Percentiles rank a stretch among this genome's conserved stretches.
Evolutionary conservation across 2,329 filamentous ascomycete genomes (phyloP).

Genomic region (Pyricularia grisea): DNA sequence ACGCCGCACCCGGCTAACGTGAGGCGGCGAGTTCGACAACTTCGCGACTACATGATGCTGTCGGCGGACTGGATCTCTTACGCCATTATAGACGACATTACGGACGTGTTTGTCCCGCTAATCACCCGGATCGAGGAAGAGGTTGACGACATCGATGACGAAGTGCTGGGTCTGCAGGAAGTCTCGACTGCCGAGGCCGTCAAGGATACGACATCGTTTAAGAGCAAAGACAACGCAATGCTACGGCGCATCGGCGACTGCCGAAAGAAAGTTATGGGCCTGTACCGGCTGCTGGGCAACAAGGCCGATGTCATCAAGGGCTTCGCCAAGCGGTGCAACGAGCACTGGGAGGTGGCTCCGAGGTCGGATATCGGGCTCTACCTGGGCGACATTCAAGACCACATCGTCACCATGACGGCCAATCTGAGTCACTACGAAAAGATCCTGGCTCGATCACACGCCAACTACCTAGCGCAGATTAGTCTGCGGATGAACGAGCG

Average conservation of each 20-base stretch:
- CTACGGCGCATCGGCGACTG: conserved; percentile 86
- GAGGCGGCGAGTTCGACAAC: conserved; percentile 80
- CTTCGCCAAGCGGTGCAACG: conserved; percentile 95
- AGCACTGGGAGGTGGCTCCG: conserved; percentile 94
- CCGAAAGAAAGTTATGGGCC: conserved; percentile 92
- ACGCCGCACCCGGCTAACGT: conserved; percentile 96
- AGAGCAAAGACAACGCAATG: conserved; percentile 53
- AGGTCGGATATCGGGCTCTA: conserved; percentile 96
- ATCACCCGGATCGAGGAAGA: conserved; percentile 93
- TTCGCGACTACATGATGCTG: conserved; percentile 87
- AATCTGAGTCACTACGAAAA: conserved; percentile 96
- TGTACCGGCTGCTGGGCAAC: conserved; percentile 87
- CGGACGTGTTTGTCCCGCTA: conserved; percentile 86
- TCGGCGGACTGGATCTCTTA: conserved; percentile 98
- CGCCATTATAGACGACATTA: conserved; percentile 96
- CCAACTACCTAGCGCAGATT: conserved; percentile 98
- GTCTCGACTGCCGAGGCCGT: conserved; percentile 13
- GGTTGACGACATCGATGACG: conserved; percentile 93
- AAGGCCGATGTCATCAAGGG: conserved; percentile 99
- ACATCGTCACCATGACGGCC: conserved; percentile 97
- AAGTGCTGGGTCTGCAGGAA: conserved; percentile 74
- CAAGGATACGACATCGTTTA: conserved; percentile 21
- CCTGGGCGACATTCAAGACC: conserved; percentile 95
- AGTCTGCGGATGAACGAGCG: conserved; percentile 99
- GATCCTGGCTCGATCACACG: conserved; percentile 82